These are phyloP conservation scores for Leishmania aethiopica DNA, from an alignment of 208 protist species.

Conservation along the genomic window DNA sequence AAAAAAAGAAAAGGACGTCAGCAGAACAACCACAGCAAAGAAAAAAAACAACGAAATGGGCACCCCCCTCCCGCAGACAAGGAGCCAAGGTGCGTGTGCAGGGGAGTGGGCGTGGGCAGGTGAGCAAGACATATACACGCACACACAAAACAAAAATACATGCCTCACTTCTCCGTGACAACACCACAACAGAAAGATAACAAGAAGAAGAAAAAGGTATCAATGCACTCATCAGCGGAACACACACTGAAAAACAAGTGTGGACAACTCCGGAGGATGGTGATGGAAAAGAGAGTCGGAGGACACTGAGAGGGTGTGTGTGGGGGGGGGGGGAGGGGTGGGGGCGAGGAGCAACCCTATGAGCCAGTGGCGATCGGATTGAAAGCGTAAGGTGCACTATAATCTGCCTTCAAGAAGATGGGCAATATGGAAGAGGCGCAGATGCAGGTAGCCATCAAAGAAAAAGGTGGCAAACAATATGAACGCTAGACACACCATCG, in stretches of 20 bases:
- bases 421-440: constrained; percentile 29
- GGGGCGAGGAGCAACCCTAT: not conserved
- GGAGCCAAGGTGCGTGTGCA: no score
- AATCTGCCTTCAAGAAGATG: constrained; percentile 22
- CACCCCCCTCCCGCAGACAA: no score
- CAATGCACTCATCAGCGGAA: not conserved
- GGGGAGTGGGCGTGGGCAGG: no score
- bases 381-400: not conserved
- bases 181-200: not conserved
- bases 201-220: not conserved
- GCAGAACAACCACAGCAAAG: no score
- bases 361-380: not conserved
- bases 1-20: no score
- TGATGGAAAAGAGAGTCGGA: not conserved
- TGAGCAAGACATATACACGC: no score
- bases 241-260: not conserved
- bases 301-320: not conserved
- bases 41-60: no score
- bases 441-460: constrained; percentile 27
- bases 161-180: not conserved
- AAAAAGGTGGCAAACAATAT: constrained; percentile 16
- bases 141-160: not conserved
- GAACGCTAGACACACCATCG: constrained; percentile 22
- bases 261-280: not conserved
- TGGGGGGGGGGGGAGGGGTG: no score